Evolutionary conservation across 768 basidiomycete species (phyloP).

Genomic region (Lactarius sp.): DNA sequence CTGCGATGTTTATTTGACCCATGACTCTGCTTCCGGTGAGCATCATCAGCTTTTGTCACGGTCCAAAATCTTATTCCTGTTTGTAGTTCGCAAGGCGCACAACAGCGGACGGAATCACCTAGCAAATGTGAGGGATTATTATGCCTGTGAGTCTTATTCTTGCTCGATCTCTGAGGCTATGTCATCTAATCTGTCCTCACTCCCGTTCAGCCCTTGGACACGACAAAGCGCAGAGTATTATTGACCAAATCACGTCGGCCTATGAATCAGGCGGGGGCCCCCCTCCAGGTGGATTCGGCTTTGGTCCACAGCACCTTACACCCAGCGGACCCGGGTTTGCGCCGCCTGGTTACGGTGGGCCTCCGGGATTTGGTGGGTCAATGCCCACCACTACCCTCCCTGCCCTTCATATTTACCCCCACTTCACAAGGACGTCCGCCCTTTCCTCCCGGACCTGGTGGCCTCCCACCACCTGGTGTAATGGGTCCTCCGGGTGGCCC

Average conservation of each 20-base stretch:
- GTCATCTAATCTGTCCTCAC: constrained; percentile 21
- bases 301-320: constrained; percentile 75
- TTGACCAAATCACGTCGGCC: constrained; percentile 94
- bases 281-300: constrained; percentile 83
- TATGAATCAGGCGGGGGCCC: constrained; percentile 86
- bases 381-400: background rate
- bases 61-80: background rate
- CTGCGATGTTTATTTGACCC: constrained; percentile 90
- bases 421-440: constrained; percentile 52
- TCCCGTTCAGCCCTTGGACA: constrained; percentile 65
- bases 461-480: constrained; percentile 42
- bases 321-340: constrained; percentile 40
- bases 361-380: constrained; percentile 22
- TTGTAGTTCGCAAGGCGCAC: constrained; percentile 90
- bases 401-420: background rate
- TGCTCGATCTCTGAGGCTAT: background rate
- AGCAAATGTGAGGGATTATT: constrained; percentile 94
- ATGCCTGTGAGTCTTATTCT: constrained; percentile 57
- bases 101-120: constrained; percentile 97
- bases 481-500: constrained; percentile 57
- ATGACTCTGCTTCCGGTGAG: constrained; percentile 88
- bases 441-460: constrained; percentile 53
- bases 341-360: constrained; percentile 48
- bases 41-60: constrained; percentile 5
- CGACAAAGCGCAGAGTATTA: constrained; percentile 96